Evolutionary conservation across 2,329 filamentous ascomycete species (phyloP), one percentile per base, ranked within the genome.

Genomic region (Fusarium cyanostomum): DNA sequence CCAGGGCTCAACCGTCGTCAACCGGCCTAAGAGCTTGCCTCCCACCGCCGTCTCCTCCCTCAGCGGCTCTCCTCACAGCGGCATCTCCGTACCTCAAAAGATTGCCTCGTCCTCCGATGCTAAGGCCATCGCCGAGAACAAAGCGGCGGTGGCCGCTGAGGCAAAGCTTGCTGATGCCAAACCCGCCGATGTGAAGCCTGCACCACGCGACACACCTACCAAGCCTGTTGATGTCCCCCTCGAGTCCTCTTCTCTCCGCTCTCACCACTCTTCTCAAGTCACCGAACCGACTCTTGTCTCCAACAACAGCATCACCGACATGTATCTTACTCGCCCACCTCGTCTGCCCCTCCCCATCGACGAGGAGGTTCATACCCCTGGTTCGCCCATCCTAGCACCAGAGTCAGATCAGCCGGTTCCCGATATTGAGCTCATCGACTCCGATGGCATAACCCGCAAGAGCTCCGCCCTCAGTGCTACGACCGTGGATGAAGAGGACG

Each of bases 301-400:
- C 53, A 83, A 83, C 62, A 84, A 77, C 75, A 89, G 86, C 70
- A 76, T 89, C 66, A 87, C 86, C 64, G 85, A 87, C 67, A 84
- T 89, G 80, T 89, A 88, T 71, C 78, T 86, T 71, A 81, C 84
- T 56, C 85, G 90, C n/a, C 94, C 94, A 41, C 94, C 94, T 46
- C 90, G 94, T 59, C 82, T 98, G 71, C 94, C 94, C 56, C 86
- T 98, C 57, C 94, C 94, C 52, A 97, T 98, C 70, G 93, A 96
- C 71, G 92, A 97, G 80, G 93, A 96, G 74, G 85, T 91, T 12
- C 89, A 95, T 69, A 92, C 91, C 1, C 94, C 94, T 2, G 94
- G 94, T 24, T 97, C 94, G 39, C 94, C 94, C 51, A 94, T 97
- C 64, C 86, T 94, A 62, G 87, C 90, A 7, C 86, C 92, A 2